phyloP scores from a whole-genome alignment of 148 eudicot species.

The Oxyria digyna region DNA sequence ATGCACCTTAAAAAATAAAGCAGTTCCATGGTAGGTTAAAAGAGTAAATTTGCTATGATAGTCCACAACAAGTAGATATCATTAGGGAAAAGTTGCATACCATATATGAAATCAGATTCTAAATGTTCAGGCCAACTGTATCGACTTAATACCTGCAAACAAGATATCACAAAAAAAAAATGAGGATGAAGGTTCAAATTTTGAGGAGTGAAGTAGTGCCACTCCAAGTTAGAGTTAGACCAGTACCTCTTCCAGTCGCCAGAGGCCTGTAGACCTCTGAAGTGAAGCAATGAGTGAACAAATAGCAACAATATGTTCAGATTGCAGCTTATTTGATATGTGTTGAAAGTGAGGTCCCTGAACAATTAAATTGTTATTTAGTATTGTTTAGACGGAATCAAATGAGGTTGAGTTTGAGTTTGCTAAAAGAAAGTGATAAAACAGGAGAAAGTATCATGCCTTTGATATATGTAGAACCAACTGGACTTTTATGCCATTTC shows the following conservation, averaged over 20 bases:
- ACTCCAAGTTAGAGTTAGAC: background rate
- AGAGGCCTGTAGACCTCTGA: conserved; percentile 68
- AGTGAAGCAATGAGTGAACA: conserved; percentile 71
- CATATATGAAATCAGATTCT: conserved; percentile 78
- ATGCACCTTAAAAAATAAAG: conserved; percentile 46
- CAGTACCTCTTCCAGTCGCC: conserved; percentile 87
- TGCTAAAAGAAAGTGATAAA: conserved; percentile 1
- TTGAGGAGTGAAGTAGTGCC: too few relatives aligned
- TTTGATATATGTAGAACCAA: conserved; percentile 48
- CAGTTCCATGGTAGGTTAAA: background rate
- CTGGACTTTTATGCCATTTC: conserved; percentile 49
- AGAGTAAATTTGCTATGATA: background rate
- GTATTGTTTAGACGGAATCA: background rate
- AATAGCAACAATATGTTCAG: conserved; percentile 46
- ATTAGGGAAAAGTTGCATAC: conserved; percentile 23
- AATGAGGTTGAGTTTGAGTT: background rate
- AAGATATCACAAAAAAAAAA: background rate
- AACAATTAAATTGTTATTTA: conserved; percentile 13
- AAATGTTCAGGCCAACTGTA: conserved; percentile 78
- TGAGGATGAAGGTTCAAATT: background rate
- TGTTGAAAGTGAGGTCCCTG: conserved; percentile 61
- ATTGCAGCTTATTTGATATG: conserved; percentile 27
- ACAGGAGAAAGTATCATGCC: conserved; percentile 29
- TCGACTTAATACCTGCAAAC: conserved; percentile 48
- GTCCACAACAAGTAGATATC: background rate